Conservation (phyloP, 805 yeast genomes). For the Allodekkera sacchari region DNA sequence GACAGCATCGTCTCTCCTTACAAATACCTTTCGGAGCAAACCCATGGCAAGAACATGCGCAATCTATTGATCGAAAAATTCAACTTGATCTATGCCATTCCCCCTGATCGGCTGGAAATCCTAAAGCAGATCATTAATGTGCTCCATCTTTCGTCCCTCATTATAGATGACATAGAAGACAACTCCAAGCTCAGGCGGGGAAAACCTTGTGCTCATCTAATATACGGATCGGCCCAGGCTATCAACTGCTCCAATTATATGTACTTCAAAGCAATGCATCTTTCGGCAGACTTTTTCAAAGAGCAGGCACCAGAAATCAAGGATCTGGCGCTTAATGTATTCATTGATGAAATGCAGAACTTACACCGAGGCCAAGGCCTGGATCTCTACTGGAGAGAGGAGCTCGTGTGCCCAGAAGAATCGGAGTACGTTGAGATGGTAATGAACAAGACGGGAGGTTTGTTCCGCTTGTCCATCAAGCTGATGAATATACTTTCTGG, state of each 20-base stretch:
- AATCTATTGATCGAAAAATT: constrained; percentile 41
- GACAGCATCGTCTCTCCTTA: too few relatives aligned
- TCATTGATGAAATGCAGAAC: constrained; percentile 67
- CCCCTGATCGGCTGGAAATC: constrained; percentile 26
- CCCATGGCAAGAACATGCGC: constrained; percentile 53
- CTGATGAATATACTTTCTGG: constrained; percentile 36
- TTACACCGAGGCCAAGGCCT: constrained; percentile 86
- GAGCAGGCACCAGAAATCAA: constrained; percentile 14
- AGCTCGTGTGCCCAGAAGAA: constrained; percentile 47
- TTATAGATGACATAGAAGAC: constrained; percentile 89
- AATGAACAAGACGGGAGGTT: constrained; percentile 82
- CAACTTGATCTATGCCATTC: constrained; percentile 41
- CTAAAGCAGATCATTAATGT: constrained; percentile 46
- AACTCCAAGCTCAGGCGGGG: constrained; percentile 66
- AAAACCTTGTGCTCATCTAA: constrained; percentile 64
- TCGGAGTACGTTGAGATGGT: constrained; percentile 72
- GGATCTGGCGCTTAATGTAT: constrained; percentile 29
- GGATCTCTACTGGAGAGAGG: constrained; percentile 85
- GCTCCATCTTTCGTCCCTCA: constrained; percentile 57
- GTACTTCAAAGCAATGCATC: constrained; percentile 65
- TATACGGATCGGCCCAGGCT: constrained; percentile 72
- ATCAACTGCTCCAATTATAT: constrained; percentile 77
- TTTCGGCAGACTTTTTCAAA: constrained; percentile 20
- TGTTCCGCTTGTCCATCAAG: constrained; percentile 66
- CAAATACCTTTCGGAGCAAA: constrained; percentile 34